Evolutionary conservation across 2,329 filamentous ascomycete species (phyloP).

Genomic region (Sclerotinia subarctica): DNA sequence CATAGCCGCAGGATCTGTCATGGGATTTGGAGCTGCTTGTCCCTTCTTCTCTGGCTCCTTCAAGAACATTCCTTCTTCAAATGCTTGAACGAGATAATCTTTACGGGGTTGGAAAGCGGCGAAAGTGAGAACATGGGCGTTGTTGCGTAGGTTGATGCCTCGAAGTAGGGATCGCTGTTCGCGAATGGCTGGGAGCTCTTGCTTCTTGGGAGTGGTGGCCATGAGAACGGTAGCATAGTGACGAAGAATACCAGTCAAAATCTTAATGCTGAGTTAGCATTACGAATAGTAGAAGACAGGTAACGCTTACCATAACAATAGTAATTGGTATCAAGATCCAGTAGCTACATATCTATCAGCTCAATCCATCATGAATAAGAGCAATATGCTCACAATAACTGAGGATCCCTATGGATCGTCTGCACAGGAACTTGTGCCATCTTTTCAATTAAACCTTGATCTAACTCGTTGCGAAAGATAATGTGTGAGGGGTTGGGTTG

Average conservation of each 20-base stretch:
- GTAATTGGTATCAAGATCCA: constrained; percentile 99
- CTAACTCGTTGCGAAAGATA: background rate
- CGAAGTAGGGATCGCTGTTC: constrained; percentile 84
- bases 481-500: constrained; percentile 18
- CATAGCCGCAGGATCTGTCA: constrained; percentile 94
- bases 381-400: constrained; percentile 73
- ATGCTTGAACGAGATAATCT: constrained; percentile 76
- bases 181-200: constrained; percentile 70
- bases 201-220: constrained; percentile 44
- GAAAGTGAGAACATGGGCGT: constrained; percentile 75
- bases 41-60: constrained; percentile 85
- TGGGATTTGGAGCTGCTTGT: constrained; percentile 86
- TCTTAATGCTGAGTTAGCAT: constrained; percentile 45
- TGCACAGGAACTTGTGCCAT: constrained; percentile 88
- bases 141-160: constrained; percentile 78
- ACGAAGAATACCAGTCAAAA: constrained; percentile 89
- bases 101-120: constrained; percentile 77
- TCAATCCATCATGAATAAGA: constrained; percentile 24
- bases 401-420: constrained; percentile 97
- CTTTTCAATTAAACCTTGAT: constrained; percentile 31
- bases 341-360: constrained; percentile 61
- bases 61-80: constrained; percentile 81
- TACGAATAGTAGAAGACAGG: background rate
- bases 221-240: constrained; percentile 91
- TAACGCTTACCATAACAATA: constrained; percentile 74